Evolutionary conservation across 305 asterid genomes (phyloP).

Genomic region (Solanum chacoense): DNA sequence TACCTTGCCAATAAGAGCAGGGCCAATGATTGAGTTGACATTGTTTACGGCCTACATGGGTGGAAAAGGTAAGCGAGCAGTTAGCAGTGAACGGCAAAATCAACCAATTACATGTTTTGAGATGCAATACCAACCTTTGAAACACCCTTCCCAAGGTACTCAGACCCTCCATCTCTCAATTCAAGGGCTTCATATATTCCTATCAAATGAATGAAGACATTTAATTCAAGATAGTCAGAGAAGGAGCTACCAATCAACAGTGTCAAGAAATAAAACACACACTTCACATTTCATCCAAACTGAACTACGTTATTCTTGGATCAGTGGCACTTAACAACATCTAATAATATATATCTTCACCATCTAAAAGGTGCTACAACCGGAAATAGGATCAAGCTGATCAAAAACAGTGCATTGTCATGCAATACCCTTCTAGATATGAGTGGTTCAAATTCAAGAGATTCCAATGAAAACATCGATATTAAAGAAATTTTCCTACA

Average conservation of each 20-base stretch:
- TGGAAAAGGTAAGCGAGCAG: background rate
- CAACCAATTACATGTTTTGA: background rate
- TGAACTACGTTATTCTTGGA: background rate
- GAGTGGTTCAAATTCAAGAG: background rate
- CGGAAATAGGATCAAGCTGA: background rate
- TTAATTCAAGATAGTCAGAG: background rate
- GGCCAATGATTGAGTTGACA: constrained; percentile 57
- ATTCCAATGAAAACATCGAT: background rate
- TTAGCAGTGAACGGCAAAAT: background rate
- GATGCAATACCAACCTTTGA: constrained; percentile 28
- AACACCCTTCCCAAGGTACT: constrained; percentile 76
- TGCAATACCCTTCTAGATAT: background rate
- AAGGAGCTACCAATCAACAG: background rate
- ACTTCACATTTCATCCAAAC: background rate
- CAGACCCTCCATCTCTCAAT: constrained; percentile 67
- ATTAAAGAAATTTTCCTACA: background rate
- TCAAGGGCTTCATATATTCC: constrained; percentile 80
- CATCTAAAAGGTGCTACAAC: background rate
- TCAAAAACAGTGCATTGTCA: background rate
- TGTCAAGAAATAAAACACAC: background rate
- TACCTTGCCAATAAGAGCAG: constrained; percentile 72
- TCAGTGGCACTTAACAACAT: background rate
- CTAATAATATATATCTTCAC: background rate
- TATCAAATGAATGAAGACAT: background rate
- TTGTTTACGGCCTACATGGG: constrained; percentile 45